Evolutionary conservation across 306 rosid species (phyloP).

Genomic region (Vigna hirtella): DNA sequence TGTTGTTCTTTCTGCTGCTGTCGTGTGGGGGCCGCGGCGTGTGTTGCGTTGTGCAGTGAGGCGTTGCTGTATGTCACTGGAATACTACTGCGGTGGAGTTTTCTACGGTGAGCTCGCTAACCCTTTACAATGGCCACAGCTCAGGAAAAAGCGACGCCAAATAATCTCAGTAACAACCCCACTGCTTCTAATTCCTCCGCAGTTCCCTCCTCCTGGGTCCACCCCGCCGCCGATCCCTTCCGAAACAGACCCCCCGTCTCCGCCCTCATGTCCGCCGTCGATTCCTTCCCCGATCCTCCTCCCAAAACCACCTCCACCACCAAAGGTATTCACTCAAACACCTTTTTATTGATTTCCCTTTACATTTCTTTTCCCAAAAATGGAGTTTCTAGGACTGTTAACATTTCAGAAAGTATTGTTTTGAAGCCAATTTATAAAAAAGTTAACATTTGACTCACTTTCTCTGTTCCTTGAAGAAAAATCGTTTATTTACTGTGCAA

Average conservation of each 20-base stretch:
- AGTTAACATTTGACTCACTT: no score
- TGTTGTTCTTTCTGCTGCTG: no score
- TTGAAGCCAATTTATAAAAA: no score
- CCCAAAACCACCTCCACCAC: conserved; percentile 58
- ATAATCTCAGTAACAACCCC: not conserved
- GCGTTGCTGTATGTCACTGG: conserved; percentile 80
- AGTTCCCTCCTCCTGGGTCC: conserved; percentile 13
- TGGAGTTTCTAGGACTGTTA: no score
- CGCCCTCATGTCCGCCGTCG: conserved; percentile 55
- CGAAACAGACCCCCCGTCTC: conserved; percentile 52
- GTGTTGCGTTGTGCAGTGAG: no score
- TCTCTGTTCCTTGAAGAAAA: no score
- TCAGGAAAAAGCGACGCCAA: conserved; percentile 87
- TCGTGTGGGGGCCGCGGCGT: no score
- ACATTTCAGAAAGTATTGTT: no score
- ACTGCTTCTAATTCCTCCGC: conserved; percentile 42
- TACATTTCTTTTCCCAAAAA: no score
- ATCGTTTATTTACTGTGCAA: no score
- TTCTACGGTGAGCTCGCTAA: conserved; percentile 71
- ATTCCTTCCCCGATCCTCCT: conserved; percentile 58
- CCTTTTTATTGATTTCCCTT: not conserved
- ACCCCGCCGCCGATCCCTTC: conserved; percentile 55
- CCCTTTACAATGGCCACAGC: conserved; percentile 89
- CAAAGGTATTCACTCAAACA: conserved; percentile 51
- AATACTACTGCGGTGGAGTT: conserved; percentile 58